phyloP scores from a whole-genome alignment of 2,329 filamentous ascomycete genomes.

The Alternaria triticina region DNA sequence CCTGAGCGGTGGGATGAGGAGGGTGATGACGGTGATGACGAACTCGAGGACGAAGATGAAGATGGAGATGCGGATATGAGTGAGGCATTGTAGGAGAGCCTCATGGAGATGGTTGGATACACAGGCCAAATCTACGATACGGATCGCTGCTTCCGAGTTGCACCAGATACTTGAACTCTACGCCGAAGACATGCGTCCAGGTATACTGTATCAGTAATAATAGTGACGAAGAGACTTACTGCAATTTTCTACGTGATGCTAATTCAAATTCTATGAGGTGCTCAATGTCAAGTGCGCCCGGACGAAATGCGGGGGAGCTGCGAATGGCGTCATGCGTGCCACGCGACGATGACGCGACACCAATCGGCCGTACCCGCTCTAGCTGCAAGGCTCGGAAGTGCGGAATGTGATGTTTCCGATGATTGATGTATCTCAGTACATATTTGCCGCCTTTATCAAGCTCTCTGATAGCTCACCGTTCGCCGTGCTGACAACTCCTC shows the following conservation, averaged over 20 bases:
- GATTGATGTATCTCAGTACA: background rate
- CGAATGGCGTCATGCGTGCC: background rate
- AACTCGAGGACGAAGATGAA: background rate
- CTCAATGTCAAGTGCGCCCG: background rate
- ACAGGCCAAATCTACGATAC: background rate
- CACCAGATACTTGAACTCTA: background rate
- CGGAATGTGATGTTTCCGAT: background rate
- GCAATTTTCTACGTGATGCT: background rate
- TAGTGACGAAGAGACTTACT: accelerated
- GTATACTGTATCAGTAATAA: background rate
- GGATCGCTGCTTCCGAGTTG: background rate
- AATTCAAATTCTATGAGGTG: background rate
- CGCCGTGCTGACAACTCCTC: background rate
- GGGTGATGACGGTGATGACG: background rate
- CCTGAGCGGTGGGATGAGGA: background rate
- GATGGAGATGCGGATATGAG: background rate
- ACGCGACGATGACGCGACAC: background rate
- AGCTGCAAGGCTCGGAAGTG: background rate
- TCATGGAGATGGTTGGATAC: background rate
- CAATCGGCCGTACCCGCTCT: background rate
- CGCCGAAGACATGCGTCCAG: background rate
- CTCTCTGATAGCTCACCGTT: background rate
- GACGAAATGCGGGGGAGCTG: background rate
- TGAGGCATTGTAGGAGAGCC: background rate
- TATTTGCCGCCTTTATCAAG: background rate